Percentiles rank a stretch among this genome's conserved stretches.
Evolutionary conservation across 1,284 basidiomycete genomes (phyloP).

Genomic region (Afroboletus lepidellus): DNA sequence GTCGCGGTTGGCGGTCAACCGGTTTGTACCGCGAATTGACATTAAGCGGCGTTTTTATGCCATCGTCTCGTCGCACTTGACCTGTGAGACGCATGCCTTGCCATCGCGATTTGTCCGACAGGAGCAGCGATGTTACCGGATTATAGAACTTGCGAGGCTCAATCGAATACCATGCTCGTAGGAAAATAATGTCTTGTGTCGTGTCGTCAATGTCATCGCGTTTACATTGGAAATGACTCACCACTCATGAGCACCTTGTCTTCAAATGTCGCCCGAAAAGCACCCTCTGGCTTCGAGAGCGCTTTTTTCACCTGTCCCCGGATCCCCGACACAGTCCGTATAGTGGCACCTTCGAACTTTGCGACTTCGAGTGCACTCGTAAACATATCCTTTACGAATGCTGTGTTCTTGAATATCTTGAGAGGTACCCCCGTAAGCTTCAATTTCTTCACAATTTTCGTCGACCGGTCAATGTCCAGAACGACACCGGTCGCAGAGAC

Average conservation of each 20-base stretch:
- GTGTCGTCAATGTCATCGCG: slow-evolving; percentile 2
- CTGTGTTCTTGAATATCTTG: slow-evolving; percentile 99
- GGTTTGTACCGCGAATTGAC: slow-evolving; percentile 89
- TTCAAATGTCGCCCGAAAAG: slow-evolving; percentile 96
- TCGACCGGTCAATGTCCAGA: slow-evolving; percentile 87
- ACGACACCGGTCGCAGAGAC: slow-evolving; percentile 95
- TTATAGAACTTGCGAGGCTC: slow-evolving; percentile 96
- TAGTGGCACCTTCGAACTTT: slow-evolving; percentile 97
- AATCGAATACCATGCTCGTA: slow-evolving; percentile 96
- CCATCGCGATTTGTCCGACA: slow-evolving; percentile 80
- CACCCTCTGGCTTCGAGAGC: slow-evolving; percentile 89
- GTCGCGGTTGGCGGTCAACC: slow-evolving; percentile 76
- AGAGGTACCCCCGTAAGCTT: slow-evolving; percentile 94
- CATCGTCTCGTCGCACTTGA: slow-evolving; percentile 83
- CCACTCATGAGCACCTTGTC: slow-evolving; percentile 97
- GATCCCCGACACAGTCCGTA: slow-evolving; percentile 94
- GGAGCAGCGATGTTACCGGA: slow-evolving; percentile 88
- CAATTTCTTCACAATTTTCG: slow-evolving; percentile 97
- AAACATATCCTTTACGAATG: slow-evolving; percentile 99
- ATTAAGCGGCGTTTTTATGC: slow-evolving; percentile 78
- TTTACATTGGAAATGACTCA: slow-evolving; percentile 38
- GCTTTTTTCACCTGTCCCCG: slow-evolving; percentile 97
- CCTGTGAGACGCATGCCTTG: slow-evolving; percentile 95
- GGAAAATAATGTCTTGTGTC: slow-evolving; percentile 83
- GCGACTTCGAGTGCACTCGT: slow-evolving; percentile 89